These are phyloP conservation scores for Dactylellina sp. DNA, from an alignment of 2,329 filamentous ascomycete genomes.

Conservation along the genomic window DNA sequence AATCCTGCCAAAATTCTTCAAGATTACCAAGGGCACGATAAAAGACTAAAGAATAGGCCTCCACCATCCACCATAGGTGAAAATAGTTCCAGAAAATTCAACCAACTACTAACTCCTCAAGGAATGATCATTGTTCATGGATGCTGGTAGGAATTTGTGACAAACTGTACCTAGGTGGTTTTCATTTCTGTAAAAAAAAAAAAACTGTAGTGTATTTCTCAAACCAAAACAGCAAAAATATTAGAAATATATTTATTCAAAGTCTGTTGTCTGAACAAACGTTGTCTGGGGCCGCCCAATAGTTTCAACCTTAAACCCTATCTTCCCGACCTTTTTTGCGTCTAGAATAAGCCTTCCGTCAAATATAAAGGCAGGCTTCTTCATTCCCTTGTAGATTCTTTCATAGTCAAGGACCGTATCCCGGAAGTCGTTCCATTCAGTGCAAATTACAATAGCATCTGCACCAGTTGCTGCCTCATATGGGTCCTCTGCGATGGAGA, in stretches of 20 bases:
- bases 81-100: no score
- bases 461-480: slow-evolving; percentile 66
- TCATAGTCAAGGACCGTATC: slow-evolving; percentile 66
- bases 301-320: slow-evolving; percentile 61
- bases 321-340: slow-evolving; percentile 58
- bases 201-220: no score
- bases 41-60: no score
- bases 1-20: no score
- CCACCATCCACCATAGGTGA: no score
- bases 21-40: no score
- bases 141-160: no score
- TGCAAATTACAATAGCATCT: slow-evolving; percentile 68
- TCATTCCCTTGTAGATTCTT: slow-evolving; percentile 65
- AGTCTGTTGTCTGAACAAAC: slow-evolving; percentile 47
- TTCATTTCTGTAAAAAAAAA: no score
- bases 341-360: slow-evolving; percentile 65
- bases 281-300: slow-evolving; percentile 59
- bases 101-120: no score
- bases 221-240: no score
- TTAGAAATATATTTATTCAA: slow-evolving; percentile 20
- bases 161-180: no score
- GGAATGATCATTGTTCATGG: no score
- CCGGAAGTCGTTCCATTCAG: slow-evolving; percentile 69
- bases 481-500: slow-evolving; percentile 65
- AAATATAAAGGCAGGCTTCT: slow-evolving; percentile 67